Conservation (phyloP, 345 rosid species). For the Lagerstroemia speciosa region DNA sequence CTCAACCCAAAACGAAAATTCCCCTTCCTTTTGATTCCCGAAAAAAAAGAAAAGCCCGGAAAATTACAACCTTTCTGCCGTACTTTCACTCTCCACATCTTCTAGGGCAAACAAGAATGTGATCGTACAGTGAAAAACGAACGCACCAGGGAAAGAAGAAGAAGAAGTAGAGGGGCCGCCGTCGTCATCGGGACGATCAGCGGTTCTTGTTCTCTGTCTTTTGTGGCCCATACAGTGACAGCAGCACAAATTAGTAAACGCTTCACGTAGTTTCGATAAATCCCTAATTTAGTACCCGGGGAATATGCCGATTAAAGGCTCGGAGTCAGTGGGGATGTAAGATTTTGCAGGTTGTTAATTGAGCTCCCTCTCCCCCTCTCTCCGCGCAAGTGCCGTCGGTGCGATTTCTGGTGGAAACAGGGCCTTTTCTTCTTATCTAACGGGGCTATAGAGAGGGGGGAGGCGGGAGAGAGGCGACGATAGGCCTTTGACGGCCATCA, state of each 20-base stretch:
- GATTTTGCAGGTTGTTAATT: background rate
- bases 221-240: background rate
- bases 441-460: background rate
- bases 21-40: background rate
- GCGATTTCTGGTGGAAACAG: background rate
- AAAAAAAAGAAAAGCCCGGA: background rate
- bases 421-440: background rate
- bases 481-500: background rate
- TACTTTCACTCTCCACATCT: conserved; percentile 7
- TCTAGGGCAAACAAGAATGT: background rate
- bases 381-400: background rate
- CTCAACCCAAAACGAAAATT: background rate
- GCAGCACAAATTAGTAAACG: conserved; percentile 4
- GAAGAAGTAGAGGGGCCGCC: conserved; percentile 15
- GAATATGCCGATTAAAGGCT: background rate
- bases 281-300: background rate
- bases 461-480: conserved; percentile 4
- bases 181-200: conserved; percentile 8
- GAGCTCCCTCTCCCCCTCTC: conserved; percentile 2
- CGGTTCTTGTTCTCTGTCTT: conserved; percentile 24
- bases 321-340: no score
- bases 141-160: conserved; percentile 32
- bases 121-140: background rate
- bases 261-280: background rate
- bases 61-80: background rate